Conservation (phyloP, 2,329 filamentous ascomycete genomes). For the Aspergillus ustus region DNA sequence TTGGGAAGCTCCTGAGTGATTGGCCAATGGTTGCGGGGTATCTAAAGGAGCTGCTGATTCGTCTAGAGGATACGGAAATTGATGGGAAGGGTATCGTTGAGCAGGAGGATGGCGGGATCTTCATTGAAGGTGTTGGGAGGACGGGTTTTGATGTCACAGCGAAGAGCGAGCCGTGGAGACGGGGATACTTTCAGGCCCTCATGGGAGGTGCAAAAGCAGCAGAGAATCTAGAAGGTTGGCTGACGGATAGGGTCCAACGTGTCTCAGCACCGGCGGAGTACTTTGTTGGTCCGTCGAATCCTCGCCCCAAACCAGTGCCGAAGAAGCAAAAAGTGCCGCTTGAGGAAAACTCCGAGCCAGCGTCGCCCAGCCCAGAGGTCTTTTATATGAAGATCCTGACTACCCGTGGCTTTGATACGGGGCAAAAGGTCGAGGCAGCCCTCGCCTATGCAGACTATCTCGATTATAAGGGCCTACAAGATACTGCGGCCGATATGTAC, state of each 20-base stretch:
- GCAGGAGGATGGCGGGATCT: constrained; percentile 56
- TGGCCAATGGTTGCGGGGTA: constrained; percentile 71
- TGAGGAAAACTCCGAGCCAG: constrained; percentile 75
- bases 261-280: constrained; percentile 73
- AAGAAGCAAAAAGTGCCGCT: constrained; percentile 66
- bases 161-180: constrained; percentile 82
- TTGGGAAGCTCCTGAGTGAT: constrained; percentile 60
- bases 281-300: constrained; percentile 83
- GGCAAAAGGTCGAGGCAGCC: constrained; percentile 79
- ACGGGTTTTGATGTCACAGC: constrained; percentile 70
- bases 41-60: constrained; percentile 62
- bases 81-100: constrained; percentile 71
- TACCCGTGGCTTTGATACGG: constrained; percentile 76
- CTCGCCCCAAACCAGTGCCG: constrained; percentile 73
- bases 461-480: constrained; percentile 71
- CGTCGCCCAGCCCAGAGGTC: constrained; percentile 71
- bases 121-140: constrained; percentile 60
- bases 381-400: constrained; percentile 84
- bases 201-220: constrained; percentile 77
- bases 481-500: constrained; percentile 73
- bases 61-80: constrained; percentile 69
- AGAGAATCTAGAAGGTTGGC: constrained; percentile 80
- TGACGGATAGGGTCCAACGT: constrained; percentile 69
- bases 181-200: constrained; percentile 82
- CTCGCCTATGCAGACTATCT: constrained; percentile 84